Evolutionary conservation across 108 stramenopile genomes (phyloP).

Genomic region (Aureococcus anophagefferens): DNA sequence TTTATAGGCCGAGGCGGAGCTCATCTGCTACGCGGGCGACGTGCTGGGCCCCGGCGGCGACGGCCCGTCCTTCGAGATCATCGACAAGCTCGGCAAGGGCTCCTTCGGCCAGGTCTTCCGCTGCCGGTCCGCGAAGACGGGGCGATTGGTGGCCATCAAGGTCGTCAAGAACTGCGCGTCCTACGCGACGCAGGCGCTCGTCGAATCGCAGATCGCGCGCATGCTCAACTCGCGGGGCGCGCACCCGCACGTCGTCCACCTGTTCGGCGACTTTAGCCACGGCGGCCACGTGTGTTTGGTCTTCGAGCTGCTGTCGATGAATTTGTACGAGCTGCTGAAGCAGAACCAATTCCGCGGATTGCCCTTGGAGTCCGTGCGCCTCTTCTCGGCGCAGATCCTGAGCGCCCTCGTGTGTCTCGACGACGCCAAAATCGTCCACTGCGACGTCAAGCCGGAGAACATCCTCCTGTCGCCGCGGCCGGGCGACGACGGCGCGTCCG

Average conservation of each 20-base stretch:
- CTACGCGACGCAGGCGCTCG: slow-evolving; percentile 78
- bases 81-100: slow-evolving; percentile 74
- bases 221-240: slow-evolving; percentile 30
- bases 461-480: slow-evolving; percentile 42
- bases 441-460: slow-evolving; percentile 98
- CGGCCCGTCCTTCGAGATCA: slow-evolving; percentile 31
- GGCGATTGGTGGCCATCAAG: slow-evolving; percentile 76
- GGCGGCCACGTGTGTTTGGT: slow-evolving; percentile 83
- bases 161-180: slow-evolving; percentile 91
- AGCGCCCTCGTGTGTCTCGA: slow-evolving; percentile 63
- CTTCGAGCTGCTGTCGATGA: slow-evolving; percentile 80
- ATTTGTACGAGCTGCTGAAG: slow-evolving; percentile 86
- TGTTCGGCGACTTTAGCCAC: slow-evolving; percentile 75
- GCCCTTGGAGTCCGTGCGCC: slow-evolving; percentile 59
- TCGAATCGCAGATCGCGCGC: slow-evolving; percentile 82
- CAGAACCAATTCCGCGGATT: slow-evolving; percentile 85
- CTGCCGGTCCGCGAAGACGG: slow-evolving; percentile 55
- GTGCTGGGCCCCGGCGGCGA: slow-evolving; percentile 15
- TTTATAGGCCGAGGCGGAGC: slow-evolving; percentile 10
- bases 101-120: slow-evolving; percentile 95
- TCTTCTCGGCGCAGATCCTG: slow-evolving; percentile 48
- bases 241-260: slow-evolving; percentile 46
- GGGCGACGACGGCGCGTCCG: slow-evolving; percentile 30
- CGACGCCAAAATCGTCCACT: slow-evolving; percentile 73
- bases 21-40: slow-evolving; percentile 39